Conservation (phyloP, 352 stramenopile species). For the Phytopythium chamaehyphon region DNA sequence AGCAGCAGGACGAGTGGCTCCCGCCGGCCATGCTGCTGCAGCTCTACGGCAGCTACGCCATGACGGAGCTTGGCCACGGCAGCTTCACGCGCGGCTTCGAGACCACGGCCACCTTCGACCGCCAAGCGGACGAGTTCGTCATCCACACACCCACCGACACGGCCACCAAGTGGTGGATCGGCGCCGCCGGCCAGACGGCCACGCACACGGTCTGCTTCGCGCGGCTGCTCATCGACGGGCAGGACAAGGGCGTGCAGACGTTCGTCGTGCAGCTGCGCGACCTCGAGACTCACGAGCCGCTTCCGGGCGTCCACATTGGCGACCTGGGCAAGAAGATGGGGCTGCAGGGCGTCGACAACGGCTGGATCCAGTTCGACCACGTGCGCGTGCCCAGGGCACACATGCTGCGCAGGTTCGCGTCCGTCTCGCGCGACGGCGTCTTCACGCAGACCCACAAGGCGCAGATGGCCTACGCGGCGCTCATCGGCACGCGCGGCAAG, state of each 20-base stretch:
- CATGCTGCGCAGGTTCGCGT: constrained; percentile 71
- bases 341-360: constrained; percentile 73
- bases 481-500: constrained; percentile 73
- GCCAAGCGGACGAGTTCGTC: constrained; percentile 87
- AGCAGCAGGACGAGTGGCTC: constrained; percentile 85
- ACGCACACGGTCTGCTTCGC: constrained; percentile 96
- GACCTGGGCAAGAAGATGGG: constrained; percentile 72
- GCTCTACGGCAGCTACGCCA: constrained; percentile 84
- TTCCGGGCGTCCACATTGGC: constrained; percentile 55
- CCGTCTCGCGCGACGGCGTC: constrained; percentile 55
- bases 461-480: constrained; percentile 64
- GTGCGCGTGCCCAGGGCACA: constrained; percentile 70
- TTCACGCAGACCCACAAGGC: constrained; percentile 65
- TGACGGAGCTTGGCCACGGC: constrained; percentile 92
- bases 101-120: constrained; percentile 94
- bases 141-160: constrained; percentile 95
- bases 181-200: constrained; percentile 89
- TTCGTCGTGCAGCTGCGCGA: constrained; percentile 96
- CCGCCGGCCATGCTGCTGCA: constrained; percentile 61
- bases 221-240: constrained; percentile 78
- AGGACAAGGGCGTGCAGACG: constrained; percentile 91
- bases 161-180: constrained; percentile 96
- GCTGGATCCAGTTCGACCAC: constrained; percentile 72
- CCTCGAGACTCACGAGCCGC: constrained; percentile 51
- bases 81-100: constrained; percentile 87